Evolutionary conservation across 2,329 filamentous ascomycete species (phyloP).

Genomic region (Microdochium paspali): DNA sequence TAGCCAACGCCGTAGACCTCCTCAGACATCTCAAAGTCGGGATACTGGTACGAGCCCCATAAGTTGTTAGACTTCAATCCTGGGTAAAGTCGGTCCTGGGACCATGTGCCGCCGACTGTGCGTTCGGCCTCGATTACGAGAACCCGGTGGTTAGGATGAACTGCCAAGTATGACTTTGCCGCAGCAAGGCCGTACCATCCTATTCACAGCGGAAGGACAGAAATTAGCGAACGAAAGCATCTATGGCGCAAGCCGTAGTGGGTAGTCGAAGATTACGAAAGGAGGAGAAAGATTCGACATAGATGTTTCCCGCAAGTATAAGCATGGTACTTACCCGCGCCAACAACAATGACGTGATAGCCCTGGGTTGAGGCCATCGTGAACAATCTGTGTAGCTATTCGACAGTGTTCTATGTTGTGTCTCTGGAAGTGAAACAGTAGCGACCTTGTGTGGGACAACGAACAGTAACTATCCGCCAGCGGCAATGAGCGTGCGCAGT

Average conservation of each 20-base stretch:
- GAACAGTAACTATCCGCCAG: no score
- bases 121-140: conserved; percentile 30
- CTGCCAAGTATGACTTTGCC: conserved; percentile 35
- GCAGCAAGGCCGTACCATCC: conserved; percentile 27
- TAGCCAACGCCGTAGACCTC: conserved; percentile 26
- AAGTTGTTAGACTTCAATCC: conserved; percentile 32
- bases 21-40: conserved; percentile 20
- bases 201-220: background rate
- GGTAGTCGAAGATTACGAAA: no score
- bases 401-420: background rate
- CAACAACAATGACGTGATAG: background rate
- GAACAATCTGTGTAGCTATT: background rate
- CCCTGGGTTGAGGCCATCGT: background rate
- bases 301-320: background rate
- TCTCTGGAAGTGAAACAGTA: no score
- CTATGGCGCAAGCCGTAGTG: no score
- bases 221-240: no score
- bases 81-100: conserved; percentile 28
- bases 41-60: conserved; percentile 26
- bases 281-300: no score
- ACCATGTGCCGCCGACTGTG: conserved; percentile 31
- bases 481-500: no score
- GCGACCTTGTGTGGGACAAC: no score
- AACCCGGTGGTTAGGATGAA: conserved; percentile 27
- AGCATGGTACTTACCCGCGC: background rate